phyloP scores from a whole-genome alignment of 257 asterid genomes.

The Solanum rostratum region DNA sequence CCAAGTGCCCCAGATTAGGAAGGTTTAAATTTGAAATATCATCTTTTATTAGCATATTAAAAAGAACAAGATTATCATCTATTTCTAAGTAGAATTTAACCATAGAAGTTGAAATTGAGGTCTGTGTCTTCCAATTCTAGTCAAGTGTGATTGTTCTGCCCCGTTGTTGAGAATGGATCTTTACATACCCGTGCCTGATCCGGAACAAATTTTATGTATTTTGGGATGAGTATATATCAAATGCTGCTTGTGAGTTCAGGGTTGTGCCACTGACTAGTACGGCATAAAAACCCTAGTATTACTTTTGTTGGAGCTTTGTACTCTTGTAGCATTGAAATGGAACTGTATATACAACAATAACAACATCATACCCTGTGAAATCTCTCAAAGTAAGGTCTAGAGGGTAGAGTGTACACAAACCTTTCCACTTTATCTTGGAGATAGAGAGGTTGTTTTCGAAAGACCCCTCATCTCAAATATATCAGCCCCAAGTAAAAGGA shows the following conservation, averaged over 20 bases:
- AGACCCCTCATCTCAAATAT: no score
- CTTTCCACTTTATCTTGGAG: no score
- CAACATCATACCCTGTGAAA: no score
- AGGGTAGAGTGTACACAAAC: no score
- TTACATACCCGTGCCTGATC: background rate
- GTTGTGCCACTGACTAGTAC: background rate
- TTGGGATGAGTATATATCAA: background rate
- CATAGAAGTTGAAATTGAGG: background rate
- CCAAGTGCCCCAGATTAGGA: background rate
- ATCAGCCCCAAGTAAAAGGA: no score
- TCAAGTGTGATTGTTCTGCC: background rate
- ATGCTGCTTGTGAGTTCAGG: background rate
- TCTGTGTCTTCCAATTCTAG: background rate
- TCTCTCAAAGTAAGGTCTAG: no score
- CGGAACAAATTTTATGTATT: background rate
- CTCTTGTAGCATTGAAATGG: background rate
- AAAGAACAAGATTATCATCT: background rate
- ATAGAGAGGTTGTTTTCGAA: no score
- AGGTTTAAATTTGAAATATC: background rate
- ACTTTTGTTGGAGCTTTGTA: background rate
- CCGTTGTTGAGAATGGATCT: background rate
- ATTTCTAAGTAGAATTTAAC: background rate
- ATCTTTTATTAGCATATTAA: background rate
- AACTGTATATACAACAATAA: background rate
- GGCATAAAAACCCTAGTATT: background rate